Conservation (phyloP, 139 green algal species). For the Micractinium conductrix region DNA sequence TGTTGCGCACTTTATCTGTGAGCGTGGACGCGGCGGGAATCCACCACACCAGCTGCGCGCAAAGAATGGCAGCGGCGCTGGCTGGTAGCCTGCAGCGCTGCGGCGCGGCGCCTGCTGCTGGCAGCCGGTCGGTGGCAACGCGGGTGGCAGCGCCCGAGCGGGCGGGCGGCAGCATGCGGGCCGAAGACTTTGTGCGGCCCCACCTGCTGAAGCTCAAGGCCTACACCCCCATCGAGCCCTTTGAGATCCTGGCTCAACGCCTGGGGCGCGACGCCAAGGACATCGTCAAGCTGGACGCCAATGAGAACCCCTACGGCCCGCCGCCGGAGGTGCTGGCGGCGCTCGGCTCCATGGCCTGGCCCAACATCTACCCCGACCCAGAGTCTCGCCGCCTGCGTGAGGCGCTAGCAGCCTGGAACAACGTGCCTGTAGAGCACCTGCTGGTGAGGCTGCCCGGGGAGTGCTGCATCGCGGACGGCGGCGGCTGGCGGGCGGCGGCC, state of each 20-base stretch:
- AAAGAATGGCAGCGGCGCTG: conserved; percentile 1
- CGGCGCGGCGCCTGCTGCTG: neutral
- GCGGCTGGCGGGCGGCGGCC: no score
- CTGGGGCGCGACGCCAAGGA: conserved; percentile 85
- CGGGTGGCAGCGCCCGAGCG: conserved; percentile 5
- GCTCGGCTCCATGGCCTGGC: conserved; percentile 89
- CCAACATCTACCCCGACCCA: conserved; percentile 99
- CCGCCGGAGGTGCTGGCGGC: conserved; percentile 93
- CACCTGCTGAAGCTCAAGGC: conserved; percentile 91
- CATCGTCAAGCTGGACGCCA: conserved; percentile 99
- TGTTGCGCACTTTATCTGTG: no score
- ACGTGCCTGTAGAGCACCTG: conserved; percentile 88
- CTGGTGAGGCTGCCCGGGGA: conserved; percentile 69
- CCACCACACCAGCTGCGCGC: neutral
- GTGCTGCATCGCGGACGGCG: neutral
- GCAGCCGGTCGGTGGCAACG: neutral
- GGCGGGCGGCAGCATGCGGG: conserved; percentile 1
- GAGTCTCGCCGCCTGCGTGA: conserved; percentile 85
- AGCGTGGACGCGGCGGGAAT: neutral
- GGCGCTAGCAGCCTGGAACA: conserved; percentile 74
- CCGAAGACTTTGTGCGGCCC: conserved; percentile 78
- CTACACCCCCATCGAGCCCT: conserved; percentile 99
- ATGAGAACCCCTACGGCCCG: conserved; percentile 99
- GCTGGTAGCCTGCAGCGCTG: neutral
- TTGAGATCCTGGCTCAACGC: conserved; percentile 88